Evolutionary conservation across 192 early-diverging fungal genomes (phyloP), one percentile per base, ranked within the genome.

Genomic region (Chytriomyces hyalinus): DNA sequence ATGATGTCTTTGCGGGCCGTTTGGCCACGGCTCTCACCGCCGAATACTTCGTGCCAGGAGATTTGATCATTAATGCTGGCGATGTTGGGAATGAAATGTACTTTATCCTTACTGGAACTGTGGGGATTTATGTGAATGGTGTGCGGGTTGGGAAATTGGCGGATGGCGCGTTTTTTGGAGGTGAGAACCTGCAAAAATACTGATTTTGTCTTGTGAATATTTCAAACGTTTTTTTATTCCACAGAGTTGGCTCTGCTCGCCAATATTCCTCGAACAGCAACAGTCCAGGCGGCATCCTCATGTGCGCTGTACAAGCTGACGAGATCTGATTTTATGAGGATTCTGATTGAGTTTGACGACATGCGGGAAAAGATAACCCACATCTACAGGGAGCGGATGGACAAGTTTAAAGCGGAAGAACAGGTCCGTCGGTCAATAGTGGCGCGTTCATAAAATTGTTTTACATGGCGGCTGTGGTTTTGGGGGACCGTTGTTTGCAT

Each of bases 1-100:
- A 82, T 63, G 81, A 82, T 57, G 59, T 65, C 6, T 82, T 76
- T 49, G 11, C 77, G n/a, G 78, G 81, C 36, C 26, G 81, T 13
- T 61, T 82, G 9, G 72, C 78, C 11, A 76, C 70, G 5, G 59
- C 80, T 2, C 68, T 82, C 10, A 74, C 22, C 1, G 57, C 67
- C 17, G 59, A 61, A 9, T 82, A 76, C 24, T 82, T 67, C 78
- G 80, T 82, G n/a, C 22, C 61, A 4, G 81, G 80, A n/a, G 81
- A 82, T 53, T 28, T 68, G 13, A 71, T 82, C 6, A 76, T 77
- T 13, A 67, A 36, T 36, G 36, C 36, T 36, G 49, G 24, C 1
- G 44, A 84, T 81, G 70, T 78, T 45, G 85, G 85, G 26, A 80
- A 85, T 71, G 73, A 78, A 36, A 87, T 87, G 85, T 87, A 79